Conservation (phyloP, 257 asterid species). For the Nicotiana tabacum region DNA sequence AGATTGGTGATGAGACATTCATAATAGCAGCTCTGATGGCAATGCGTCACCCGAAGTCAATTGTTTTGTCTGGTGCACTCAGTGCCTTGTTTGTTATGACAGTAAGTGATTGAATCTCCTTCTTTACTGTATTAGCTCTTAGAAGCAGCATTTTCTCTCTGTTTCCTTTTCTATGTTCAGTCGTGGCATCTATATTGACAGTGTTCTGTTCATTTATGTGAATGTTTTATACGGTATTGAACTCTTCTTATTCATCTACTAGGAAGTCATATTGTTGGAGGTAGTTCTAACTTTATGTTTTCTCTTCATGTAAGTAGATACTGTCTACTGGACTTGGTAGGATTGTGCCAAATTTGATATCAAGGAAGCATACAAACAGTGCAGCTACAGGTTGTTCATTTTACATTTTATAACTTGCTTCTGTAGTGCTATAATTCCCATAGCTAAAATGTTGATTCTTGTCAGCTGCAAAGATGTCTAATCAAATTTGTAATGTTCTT, state of each 20-base stretch:
- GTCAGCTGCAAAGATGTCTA: neutral
- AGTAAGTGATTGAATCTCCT: constrained; percentile 39
- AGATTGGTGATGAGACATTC: constrained; percentile 94
- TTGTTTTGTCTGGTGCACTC: constrained; percentile 87
- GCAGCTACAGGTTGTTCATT: constrained; percentile 64
- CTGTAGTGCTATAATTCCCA: neutral
- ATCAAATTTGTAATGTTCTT: neutral
- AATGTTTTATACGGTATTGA: neutral
- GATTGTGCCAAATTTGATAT: constrained; percentile 90
- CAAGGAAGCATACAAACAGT: constrained; percentile 91
- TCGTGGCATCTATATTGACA: neutral
- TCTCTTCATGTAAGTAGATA: constrained; percentile 35
- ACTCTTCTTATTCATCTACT: neutral
- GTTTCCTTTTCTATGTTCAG: neutral
- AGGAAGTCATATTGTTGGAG: neutral
- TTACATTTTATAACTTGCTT: neutral
- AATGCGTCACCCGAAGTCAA: constrained; percentile 94
- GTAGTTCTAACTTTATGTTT: constrained; percentile 11
- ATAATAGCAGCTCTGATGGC: constrained; percentile 99
- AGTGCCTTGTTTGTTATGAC: constrained; percentile 96
- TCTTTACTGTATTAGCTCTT: neutral
- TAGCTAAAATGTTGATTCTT: neutral
- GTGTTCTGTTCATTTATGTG: neutral
- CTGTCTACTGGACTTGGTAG: constrained; percentile 96
- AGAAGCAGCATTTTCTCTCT: neutral